Evolutionary conservation across 2,329 filamentous ascomycete genomes (phyloP).

Genomic region (Cladophialophora immunda): DNA sequence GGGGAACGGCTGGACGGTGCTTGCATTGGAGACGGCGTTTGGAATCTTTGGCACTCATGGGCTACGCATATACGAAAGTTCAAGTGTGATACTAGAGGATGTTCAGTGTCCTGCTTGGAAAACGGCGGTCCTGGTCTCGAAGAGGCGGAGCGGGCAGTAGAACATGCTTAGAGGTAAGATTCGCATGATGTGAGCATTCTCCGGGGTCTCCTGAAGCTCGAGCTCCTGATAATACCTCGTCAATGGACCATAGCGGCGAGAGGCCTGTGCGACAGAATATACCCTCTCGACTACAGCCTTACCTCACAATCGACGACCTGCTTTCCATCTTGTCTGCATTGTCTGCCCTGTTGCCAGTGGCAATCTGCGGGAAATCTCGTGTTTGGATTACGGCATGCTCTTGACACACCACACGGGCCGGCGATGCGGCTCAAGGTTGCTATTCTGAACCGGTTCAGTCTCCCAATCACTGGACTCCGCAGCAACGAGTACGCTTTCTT

Average conservation of each 20-base stretch:
- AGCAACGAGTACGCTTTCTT: too few species aligned
- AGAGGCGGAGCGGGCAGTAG: neutral
- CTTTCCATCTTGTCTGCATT: neutral
- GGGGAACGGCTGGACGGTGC: neutral
- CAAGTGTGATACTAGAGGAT: conserved; percentile 6
- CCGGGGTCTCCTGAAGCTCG: neutral
- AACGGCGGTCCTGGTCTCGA: neutral
- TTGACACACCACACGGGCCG: too few species aligned
- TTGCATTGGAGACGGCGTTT: conserved; percentile 22
- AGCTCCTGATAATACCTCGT: neutral
- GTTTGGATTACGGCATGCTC: too few species aligned
- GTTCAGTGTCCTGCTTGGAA: conserved; percentile 2
- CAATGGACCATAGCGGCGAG: neutral
- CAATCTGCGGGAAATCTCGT: too few species aligned
- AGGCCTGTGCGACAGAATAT: neutral
- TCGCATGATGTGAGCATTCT: neutral
- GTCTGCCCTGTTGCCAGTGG: neutral
- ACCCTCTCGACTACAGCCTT: neutral
- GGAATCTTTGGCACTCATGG: conserved; percentile 4
- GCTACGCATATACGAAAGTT: conserved; percentile 9
- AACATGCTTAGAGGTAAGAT: neutral
- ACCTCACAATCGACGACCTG: neutral
- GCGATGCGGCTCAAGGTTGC: too few species aligned
- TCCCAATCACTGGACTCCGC: too few species aligned
- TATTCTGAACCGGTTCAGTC: too few species aligned